Evolutionary conservation across 495 filamentous ascomycete genomes (phyloP).

Genomic region (Aspergillus indologenus): DNA sequence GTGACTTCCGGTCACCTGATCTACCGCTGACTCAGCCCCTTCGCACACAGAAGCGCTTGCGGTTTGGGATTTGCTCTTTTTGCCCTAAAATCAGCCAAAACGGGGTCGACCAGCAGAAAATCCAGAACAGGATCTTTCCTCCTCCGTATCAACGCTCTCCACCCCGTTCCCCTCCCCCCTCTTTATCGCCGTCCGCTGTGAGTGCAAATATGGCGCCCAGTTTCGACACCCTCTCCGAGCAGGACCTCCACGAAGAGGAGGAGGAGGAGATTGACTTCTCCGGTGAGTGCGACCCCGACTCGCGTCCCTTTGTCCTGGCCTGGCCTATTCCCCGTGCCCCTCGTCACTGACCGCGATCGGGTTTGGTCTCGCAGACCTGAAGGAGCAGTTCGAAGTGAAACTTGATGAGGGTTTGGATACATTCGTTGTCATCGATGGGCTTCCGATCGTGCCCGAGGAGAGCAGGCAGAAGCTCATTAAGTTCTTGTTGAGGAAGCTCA

Average conservation of each 20-base stretch:
- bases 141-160: conserved; percentile 13
- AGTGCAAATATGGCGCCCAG: conserved; percentile 64
- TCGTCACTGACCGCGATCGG: conserved; percentile 25
- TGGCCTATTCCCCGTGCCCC: conserved; percentile 23
- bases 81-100: conserved; percentile 39
- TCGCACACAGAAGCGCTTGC: conserved; percentile 37
- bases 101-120: conserved; percentile 26
- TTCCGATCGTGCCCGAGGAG: conserved; percentile 78
- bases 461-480: conserved; percentile 88
- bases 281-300: conserved; percentile 43
- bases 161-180: conserved; percentile 15
- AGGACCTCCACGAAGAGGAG: conserved; percentile 80
- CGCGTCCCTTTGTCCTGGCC: conserved; percentile 16
- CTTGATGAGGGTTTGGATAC: conserved; percentile 93
- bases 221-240: conserved; percentile 69
- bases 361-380: conserved; percentile 59
- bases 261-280: conserved; percentile 93
- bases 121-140: conserved; percentile 20
- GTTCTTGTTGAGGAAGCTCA: conserved; percentile 88
- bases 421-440: conserved; percentile 92
- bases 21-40: conserved; percentile 31
- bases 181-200: conserved; percentile 28
- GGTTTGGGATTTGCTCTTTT: conserved; percentile 37
- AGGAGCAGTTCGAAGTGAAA: conserved; percentile 89
- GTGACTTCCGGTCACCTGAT: conserved; percentile 14